Evolutionary conservation across 129 eudicot genomes (phyloP), one percentile per base, ranked within the genome.

Genomic region (Pseudognaphalium luteoalbum): DNA sequence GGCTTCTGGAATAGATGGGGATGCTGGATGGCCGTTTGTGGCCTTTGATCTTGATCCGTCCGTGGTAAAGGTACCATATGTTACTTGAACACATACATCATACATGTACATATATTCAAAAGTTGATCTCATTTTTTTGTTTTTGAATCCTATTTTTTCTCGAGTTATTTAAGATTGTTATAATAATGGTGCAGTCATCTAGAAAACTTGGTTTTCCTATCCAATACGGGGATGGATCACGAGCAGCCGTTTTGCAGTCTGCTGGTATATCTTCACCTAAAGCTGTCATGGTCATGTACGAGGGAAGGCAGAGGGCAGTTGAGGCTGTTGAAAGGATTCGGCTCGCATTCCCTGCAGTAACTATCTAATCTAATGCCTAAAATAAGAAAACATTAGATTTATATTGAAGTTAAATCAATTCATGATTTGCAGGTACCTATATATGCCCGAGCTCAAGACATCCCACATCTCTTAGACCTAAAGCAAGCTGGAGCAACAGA

Each of bases 401-500:
- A 3, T 68, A 54, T 47, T 54, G 56, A 15, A 28, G 72, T 51
- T 76, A n/a, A 51, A 44, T 71, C 2, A 25, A 21, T 62, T 42
- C 51, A 47, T 47, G 54, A 44, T 70, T 37, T 81, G 74, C 84
- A 94, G 97, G 65, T 83, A 52, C 97, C 97, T 15, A 94, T 94
- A 77, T 94, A 94, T 82, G 97, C 96, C 7, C 92, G 90, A 34
- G 99, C 99, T 37, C 83, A 86, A 77, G 99, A 94, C 78, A 84
- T 91, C 81, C 70, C 77, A 57, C 99, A 94, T 87, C 85, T 94
- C 83, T 76, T 94, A 71, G 97, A 89, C 67, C 83, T 94, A 76
- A 94, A 94, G 85, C 84, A 87, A 85, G 93, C 89, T 56, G 99
- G 99, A 67, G 99, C 97, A 41, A 94, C 99, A 50, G 99, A 94